These are phyloP conservation scores for Teratosphaeria gauchensis DNA, from an alignment of 2,329 filamentous ascomycete genomes.

Conservation along the genomic window DNA sequence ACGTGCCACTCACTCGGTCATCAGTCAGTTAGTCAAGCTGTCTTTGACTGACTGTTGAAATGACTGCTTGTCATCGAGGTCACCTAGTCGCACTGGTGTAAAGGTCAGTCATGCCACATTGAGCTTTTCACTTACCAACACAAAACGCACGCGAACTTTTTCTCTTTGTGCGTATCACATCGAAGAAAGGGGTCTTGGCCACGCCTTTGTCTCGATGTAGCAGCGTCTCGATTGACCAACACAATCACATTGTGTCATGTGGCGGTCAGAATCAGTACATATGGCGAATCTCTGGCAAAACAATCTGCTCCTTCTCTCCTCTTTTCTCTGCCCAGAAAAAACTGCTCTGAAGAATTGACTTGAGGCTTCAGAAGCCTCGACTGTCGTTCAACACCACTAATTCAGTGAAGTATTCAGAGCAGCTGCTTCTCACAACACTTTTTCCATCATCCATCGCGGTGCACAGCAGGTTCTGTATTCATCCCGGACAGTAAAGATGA, in stretches of 20 bases:
- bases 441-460: background rate
- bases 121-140: no score
- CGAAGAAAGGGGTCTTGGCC: background rate
- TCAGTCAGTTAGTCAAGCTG: no score
- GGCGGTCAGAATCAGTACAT: background rate
- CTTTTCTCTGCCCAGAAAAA: background rate
- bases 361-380: background rate
- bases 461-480: background rate
- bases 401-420: background rate
- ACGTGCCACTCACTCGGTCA: no score
- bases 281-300: background rate
- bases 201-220: background rate
- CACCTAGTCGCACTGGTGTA: no score
- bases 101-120: no score
- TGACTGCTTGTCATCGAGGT: no score
- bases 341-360: background rate
- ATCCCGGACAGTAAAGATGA: background rate
- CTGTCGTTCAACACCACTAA: background rate
- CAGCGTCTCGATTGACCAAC: background rate
- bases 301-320: background rate
- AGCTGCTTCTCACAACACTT: background rate
- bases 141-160: background rate
- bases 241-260: background rate
- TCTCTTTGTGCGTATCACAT: background rate
- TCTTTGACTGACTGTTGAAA: no score